Base-by-base conservation (phyloP, 352 stramenopile genomes). In the Phytophthora uliginosa region DNA sequence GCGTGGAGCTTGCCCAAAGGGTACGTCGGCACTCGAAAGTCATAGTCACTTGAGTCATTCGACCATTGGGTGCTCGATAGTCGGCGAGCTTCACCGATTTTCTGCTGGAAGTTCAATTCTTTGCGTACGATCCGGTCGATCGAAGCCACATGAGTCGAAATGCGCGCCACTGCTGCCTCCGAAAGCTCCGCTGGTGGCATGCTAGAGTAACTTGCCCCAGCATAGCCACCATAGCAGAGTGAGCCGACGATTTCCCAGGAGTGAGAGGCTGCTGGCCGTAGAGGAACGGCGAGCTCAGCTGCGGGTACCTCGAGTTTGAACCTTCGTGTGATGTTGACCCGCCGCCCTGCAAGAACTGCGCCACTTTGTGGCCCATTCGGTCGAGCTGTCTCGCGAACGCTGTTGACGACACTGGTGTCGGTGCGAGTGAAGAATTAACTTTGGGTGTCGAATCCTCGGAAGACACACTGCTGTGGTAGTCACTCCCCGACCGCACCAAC, bases 91-190 rank as follows among this genome's bases (percentile, higher is more conserved):
- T 78, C 60, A 15, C 52, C 47, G 17, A 28, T 61, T 22, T 82
- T 72, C 3, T 76, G 56, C 18, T 24, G 71, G 20, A 7, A 78
- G 36, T 63, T 74, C 45, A 89, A 22, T 26, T 92, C 85, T 33
- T 90, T 74, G 20, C 74, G 74, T 10, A 88, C 81, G 31, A 93
- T 85, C 50, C 88, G 83, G 47, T 78, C 81, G 20, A 93, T 86
- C 4, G 83, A 81, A 2, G 69, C 67, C 22, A 93, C 55, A 56
- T 89, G 60, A 13, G 82, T 79, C 22, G 83, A 82, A 64, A 93
- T 78, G 9, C 73, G 79, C 7, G 85, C 73, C 31, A 90, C 82
- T 4, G 81, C 67, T 18, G 83, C 69, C n/a, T 91, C 83, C 3
- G 59, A 84, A 9, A 93, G 69, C 59, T 93, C 85, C 40, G 77